Conservation (phyloP, 441 rosid species). For the Erysimum cheiri region DNA sequence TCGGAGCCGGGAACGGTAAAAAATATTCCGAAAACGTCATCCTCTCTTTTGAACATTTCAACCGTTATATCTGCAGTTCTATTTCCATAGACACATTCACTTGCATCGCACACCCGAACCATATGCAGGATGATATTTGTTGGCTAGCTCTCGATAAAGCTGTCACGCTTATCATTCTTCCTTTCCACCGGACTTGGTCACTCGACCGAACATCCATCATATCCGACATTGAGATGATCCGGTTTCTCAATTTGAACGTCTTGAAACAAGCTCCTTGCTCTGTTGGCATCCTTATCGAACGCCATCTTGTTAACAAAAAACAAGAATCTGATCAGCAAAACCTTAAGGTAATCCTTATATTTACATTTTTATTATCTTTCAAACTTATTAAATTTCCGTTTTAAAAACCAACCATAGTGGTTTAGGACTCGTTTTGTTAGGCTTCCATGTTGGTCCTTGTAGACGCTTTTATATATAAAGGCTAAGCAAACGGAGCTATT, state of each 20-base stretch:
- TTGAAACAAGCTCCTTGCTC: slow-evolving; percentile 68
- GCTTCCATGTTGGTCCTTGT: too few relatives aligned
- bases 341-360: slow-evolving; percentile 33
- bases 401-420: neutral
- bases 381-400: neutral
- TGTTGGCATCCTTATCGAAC: slow-evolving; percentile 55
- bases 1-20: slow-evolving; percentile 20
- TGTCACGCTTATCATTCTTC: slow-evolving; percentile 51
- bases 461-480: neutral
- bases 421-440: neutral
- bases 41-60: slow-evolving; percentile 49
- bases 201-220: slow-evolving; percentile 47
- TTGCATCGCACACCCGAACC: slow-evolving; percentile 45
- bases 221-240: slow-evolving; percentile 38
- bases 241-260: slow-evolving; percentile 48
- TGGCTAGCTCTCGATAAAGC: slow-evolving; percentile 53
- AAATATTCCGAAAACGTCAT: slow-evolving; percentile 48
- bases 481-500: neutral
- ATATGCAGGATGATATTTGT: slow-evolving; percentile 58
- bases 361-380: neutral
- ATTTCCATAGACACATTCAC: slow-evolving; percentile 47
- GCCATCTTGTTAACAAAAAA: slow-evolving; percentile 34
- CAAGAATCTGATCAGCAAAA: slow-evolving; percentile 18
- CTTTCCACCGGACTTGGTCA: slow-evolving; percentile 60
- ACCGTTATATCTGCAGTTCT: slow-evolving; percentile 37